Conservation (phyloP, 495 filamentous ascomycete genomes). For the Penicillium egyptiacum region DNA sequence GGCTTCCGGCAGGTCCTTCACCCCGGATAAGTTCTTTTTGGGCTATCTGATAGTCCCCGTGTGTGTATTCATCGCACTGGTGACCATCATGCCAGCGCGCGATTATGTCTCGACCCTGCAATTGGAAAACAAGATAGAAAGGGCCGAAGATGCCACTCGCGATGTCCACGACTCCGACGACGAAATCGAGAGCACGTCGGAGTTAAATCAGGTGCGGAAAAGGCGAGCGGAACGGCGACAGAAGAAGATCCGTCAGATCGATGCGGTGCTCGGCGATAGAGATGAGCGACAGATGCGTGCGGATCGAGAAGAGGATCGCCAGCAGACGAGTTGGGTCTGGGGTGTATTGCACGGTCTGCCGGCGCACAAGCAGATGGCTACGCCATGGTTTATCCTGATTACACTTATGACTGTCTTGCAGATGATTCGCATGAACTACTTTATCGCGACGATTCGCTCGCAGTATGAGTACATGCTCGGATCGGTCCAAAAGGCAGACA, state of each 20-base stretch:
- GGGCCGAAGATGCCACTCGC: slow-evolving; percentile 45
- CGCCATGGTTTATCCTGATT: slow-evolving; percentile 90
- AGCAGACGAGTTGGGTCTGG: slow-evolving; percentile 59
- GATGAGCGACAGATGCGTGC: slow-evolving; percentile 52
- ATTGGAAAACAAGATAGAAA: slow-evolving; percentile 62
- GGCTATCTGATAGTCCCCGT: slow-evolving; percentile 59
- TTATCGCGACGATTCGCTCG: slow-evolving; percentile 83
- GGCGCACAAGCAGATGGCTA: slow-evolving; percentile 71
- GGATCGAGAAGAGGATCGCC: slow-evolving; percentile 54
- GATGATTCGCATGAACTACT: slow-evolving; percentile 96
- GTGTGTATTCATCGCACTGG: slow-evolving; percentile 53
- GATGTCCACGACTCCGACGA: slow-evolving; percentile 65
- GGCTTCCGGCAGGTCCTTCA: slow-evolving; percentile 47
- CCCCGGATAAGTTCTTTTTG: slow-evolving; percentile 63
- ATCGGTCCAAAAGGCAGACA: slow-evolving; percentile 55
- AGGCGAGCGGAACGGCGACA: slow-evolving; percentile 61
- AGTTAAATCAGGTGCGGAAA: slow-evolving; percentile 53
- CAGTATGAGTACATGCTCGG: slow-evolving; percentile 80
- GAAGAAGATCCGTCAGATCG: slow-evolving; percentile 64
- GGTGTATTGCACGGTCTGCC: slow-evolving; percentile 78
- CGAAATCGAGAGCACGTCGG: slow-evolving; percentile 41
- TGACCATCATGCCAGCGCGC: slow-evolving; percentile 59
- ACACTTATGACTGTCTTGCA: slow-evolving; percentile 90
- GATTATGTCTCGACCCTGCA: slow-evolving; percentile 63
- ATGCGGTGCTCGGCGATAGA: slow-evolving; percentile 61